A percentile compares a stretch with the other conserved stretches of the same genome.
These are phyloP conservation scores for Coniella lustricola DNA, from an alignment of 2,329 filamentous ascomycete genomes.

Conservation along the genomic window DNA sequence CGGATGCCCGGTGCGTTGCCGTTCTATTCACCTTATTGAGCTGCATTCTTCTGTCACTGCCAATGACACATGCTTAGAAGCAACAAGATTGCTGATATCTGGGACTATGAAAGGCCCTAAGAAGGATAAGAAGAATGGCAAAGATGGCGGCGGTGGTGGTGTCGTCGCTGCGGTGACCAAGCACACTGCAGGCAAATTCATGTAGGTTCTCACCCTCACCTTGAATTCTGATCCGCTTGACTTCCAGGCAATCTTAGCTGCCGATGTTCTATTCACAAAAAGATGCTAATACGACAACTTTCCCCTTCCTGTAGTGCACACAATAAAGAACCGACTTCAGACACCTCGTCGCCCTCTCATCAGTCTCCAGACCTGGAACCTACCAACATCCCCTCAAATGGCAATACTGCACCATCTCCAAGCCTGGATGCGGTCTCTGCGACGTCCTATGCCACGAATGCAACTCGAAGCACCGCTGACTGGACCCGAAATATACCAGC, in stretches of 20 bases:
- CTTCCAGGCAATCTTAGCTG: constrained; percentile 7
- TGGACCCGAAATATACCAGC: constrained; percentile 34
- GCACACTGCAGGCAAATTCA: constrained; percentile 44
- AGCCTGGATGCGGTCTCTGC: constrained; percentile 41
- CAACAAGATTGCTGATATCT: constrained; percentile 9
- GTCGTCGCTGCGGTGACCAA: constrained; percentile 48
- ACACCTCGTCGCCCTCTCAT: constrained; percentile 36
- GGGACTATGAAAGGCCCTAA: constrained; percentile 32
- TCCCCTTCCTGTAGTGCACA: constrained; percentile 29
- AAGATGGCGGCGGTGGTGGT: constrained; percentile 44
- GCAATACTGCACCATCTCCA: constrained; percentile 37
- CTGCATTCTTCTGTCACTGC: constrained; percentile 1
- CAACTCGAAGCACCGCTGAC: constrained; percentile 40
- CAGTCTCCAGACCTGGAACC: constrained; percentile 41
- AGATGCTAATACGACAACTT: constrained; percentile 15
- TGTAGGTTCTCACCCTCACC: no score
- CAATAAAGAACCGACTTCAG: constrained; percentile 28
- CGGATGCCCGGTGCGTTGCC: constrained; percentile 17
- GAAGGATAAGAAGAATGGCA: constrained; percentile 50
- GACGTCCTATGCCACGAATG: constrained; percentile 42
- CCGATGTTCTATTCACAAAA: constrained; percentile 20
- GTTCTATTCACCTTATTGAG: constrained; percentile 14
- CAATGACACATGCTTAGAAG: constrained; percentile 1
- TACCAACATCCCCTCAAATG: constrained; percentile 32
- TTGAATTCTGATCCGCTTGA: no score